Conservation (phyloP, 106 monocot species). For the Dioscorea alata region DNA sequence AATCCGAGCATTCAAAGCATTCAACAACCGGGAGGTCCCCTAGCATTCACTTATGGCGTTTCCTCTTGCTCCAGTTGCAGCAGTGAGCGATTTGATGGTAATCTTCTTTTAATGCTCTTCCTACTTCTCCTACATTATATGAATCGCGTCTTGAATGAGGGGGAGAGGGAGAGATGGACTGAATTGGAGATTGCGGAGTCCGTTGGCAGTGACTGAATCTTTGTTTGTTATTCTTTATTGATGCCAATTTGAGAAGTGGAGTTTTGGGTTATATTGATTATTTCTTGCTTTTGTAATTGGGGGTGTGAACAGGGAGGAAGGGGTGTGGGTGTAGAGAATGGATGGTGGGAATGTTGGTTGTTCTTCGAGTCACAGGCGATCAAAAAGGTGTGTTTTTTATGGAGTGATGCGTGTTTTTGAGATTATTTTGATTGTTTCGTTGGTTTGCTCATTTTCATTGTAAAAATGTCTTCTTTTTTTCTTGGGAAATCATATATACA, state of each 20-base stretch:
- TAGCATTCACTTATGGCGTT: background rate
- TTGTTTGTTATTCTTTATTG: too few species aligned
- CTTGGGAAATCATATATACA: background rate
- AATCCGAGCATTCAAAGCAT: background rate
- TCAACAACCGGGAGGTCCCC: background rate
- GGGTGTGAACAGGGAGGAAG: too few species aligned
- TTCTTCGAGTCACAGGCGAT: background rate
- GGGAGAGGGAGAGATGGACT: background rate
- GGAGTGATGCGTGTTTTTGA: background rate
- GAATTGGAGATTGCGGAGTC: background rate
- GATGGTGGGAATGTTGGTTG: background rate
- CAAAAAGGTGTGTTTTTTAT: conserved; percentile 1
- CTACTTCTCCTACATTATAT: too few species aligned
- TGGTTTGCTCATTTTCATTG: too few species aligned
- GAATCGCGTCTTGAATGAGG: background rate
- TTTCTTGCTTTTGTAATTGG: too few species aligned
- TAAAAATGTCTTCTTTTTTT: background rate
- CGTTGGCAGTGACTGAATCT: too few species aligned
- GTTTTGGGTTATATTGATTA: too few species aligned
- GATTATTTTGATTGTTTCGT: too few species aligned
- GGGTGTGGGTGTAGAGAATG: too few species aligned
- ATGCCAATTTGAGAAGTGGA: too few species aligned
- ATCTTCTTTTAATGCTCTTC: too few species aligned
- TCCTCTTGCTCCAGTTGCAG: background rate
- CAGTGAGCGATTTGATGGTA: background rate